Evolutionary conservation across 768 basidiomycete genomes (phyloP).

Genomic region (Termitomyces sp.): DNA sequence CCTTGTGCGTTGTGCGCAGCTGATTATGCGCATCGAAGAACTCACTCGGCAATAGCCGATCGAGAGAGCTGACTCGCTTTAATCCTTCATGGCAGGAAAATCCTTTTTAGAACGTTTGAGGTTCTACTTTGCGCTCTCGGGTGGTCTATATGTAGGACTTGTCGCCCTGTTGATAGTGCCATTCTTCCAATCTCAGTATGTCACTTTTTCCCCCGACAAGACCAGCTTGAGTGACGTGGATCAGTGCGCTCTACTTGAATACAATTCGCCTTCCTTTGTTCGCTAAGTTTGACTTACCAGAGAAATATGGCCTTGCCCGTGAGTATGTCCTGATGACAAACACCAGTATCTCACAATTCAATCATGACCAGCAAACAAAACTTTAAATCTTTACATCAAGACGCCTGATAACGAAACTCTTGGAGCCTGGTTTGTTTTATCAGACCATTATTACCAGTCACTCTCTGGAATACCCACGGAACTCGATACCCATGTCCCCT

Average conservation of each 20-base stretch:
- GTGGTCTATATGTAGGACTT: conserved; percentile 46
- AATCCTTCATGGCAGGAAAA: conserved; percentile 5
- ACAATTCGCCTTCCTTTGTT: conserved; percentile 56
- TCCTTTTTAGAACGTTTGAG: conserved; percentile 12
- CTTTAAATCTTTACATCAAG: conserved; percentile 60
- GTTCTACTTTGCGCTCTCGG: conserved; percentile 36
- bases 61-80: not conserved
- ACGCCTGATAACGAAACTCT: conserved; percentile 76
- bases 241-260: conserved; percentile 55
- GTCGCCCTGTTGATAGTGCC: conserved; percentile 56
- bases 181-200: conserved; percentile 67
- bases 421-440: conserved; percentile 84
- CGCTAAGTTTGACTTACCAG: conserved; percentile 63
- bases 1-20: too few relatives aligned
- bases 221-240: not conserved
- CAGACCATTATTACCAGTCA: conserved; percentile 57
- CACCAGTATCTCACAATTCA: not conserved
- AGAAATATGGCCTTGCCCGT: conserved; percentile 82
- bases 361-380: conserved; percentile 61
- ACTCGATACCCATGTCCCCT: conserved; percentile 38
- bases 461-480: conserved; percentile 33
- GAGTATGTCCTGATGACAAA: not conserved
- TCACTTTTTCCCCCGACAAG: conserved; percentile 7
- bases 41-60: too few relatives aligned
- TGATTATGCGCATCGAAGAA: too few relatives aligned